Evolutionary conservation across 257 asterid species (phyloP).

Genomic region (Oldenlandia corymbosa): DNA sequence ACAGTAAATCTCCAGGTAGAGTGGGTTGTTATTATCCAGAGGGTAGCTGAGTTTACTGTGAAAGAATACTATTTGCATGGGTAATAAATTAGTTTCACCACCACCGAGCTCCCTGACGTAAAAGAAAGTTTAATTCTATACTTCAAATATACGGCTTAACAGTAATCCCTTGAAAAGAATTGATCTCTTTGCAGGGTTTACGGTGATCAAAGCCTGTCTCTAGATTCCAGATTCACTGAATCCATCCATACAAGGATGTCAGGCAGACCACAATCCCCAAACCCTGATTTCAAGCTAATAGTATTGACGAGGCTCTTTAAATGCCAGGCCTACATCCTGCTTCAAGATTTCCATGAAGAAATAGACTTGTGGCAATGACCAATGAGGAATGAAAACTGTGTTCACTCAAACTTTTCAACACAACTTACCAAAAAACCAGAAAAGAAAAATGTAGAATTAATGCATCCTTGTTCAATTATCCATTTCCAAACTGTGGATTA

Average conservation of each 20-base stretch:
- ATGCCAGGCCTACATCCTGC: not conserved
- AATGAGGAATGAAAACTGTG: not conserved
- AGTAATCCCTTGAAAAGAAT: not conserved
- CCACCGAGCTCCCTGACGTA: not conserved
- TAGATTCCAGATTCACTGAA: not conserved
- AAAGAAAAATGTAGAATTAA: not conserved
- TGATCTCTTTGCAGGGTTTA: not conserved
- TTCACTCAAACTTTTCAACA: not conserved
- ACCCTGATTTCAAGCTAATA: not conserved
- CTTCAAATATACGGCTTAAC: too few species aligned
- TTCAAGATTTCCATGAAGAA: constrained; percentile 2
- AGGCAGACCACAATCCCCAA: not conserved
- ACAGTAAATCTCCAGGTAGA: not conserved
- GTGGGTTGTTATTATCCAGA: not conserved
- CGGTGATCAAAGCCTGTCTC: not conserved
- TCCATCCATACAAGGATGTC: not conserved
- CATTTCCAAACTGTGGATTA: not conserved
- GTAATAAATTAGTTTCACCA: not conserved
- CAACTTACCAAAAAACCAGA: not conserved
- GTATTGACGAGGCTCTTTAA: not conserved
- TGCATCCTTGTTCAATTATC: not conserved
- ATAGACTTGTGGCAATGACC: not conserved
- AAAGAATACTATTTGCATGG: not conserved
- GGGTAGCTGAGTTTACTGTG: not conserved
- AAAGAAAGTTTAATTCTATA: too few species aligned